Percentiles rank a stretch among this genome's conserved stretches.
Conservation (phyloP, 768 basidiomycete species). For the Mycena chlorophos region DNA sequence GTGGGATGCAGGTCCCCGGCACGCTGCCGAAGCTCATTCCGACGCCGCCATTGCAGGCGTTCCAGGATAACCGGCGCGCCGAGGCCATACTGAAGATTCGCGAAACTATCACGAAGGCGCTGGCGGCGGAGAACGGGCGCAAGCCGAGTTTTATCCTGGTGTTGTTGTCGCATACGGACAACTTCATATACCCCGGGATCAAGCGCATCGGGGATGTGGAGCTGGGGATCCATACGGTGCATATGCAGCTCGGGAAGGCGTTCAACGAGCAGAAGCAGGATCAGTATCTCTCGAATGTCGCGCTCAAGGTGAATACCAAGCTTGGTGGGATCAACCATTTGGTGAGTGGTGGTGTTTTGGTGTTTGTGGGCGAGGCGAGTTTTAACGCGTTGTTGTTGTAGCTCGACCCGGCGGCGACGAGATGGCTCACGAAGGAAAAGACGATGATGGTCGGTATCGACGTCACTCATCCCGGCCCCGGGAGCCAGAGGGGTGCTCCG, state of each 20-base stretch:
- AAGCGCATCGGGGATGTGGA: conserved; percentile 76
- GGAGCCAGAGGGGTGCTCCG: conserved; percentile 67
- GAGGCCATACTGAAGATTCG: conserved; percentile 43
- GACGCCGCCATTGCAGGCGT: conserved; percentile 30
- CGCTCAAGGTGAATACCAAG: conserved; percentile 81
- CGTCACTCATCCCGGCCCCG: conserved; percentile 77
- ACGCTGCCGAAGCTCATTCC: conserved; percentile 37
- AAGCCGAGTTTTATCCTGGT: conserved; percentile 71
- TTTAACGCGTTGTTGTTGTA: conserved; percentile 21
- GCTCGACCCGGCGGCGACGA: conserved; percentile 56
- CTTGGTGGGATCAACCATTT: conserved; percentile 80
- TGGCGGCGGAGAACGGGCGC: conserved; percentile 23
- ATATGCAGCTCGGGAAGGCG: conserved; percentile 67
- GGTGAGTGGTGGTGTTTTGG: conserved; percentile 3
- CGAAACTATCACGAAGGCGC: conserved; percentile 34
- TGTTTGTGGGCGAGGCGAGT: not conserved
- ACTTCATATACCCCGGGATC: conserved; percentile 78
- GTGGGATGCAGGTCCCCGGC: conserved; percentile 56
- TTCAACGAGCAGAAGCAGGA: conserved; percentile 59
- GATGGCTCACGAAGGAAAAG: conserved; percentile 62
- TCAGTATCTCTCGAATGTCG: conserved; percentile 82
- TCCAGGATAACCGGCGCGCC: conserved; percentile 37
- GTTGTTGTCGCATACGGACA: conserved; percentile 65
- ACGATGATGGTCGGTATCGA: conserved; percentile 89
- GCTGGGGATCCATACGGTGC: conserved; percentile 75